Evolutionary conservation across 192 early-diverging fungal species (phyloP).

Genomic region (Thoreauomyces humboldtii): DNA sequence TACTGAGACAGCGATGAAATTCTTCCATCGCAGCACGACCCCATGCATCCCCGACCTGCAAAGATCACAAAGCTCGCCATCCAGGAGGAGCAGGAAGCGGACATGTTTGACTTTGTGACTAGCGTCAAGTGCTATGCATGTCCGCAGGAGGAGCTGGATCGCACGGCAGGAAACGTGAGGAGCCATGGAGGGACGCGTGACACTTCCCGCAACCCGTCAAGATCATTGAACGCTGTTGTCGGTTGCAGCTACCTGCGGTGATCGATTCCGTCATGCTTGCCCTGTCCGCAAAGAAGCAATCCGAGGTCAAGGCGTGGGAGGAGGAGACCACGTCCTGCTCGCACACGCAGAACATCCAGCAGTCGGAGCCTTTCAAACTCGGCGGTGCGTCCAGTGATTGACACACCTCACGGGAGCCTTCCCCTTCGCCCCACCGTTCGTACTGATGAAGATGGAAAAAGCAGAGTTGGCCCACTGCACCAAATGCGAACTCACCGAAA

Average conservation of each 20-base stretch:
- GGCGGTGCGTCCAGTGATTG: not conserved
- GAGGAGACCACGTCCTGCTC: slow-evolving; percentile 77
- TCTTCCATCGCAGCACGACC: too few species aligned
- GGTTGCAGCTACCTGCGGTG: slow-evolving; percentile 54
- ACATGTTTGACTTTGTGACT: slow-evolving; percentile 73
- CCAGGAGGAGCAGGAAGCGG: slow-evolving; percentile 66
- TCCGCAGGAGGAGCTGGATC: slow-evolving; percentile 59
- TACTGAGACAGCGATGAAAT: too few species aligned
- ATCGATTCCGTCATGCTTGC: slow-evolving; percentile 72
- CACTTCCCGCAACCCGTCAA: not conserved
- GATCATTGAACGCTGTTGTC: not conserved
- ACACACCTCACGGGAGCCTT: too few species aligned
- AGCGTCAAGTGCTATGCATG: slow-evolving; percentile 81
- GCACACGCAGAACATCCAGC: slow-evolving; percentile 58
- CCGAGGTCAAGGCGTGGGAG: slow-evolving; percentile 93
- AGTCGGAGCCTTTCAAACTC: not conserved
- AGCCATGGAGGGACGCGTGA: not conserved
- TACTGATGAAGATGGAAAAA: too few species aligned
- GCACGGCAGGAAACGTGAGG: slow-evolving; percentile 50
- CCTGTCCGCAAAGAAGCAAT: slow-evolving; percentile 76
- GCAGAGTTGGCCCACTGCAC: slow-evolving; percentile 68
- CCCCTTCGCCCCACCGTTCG: too few species aligned
- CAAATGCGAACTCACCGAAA: slow-evolving; percentile 83
- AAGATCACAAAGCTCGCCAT: slow-evolving; percentile 97
- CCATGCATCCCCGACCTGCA: slow-evolving; percentile 70